These are phyloP conservation scores for Daedaleopsis nitida DNA, from an alignment of 768 basidiomycete genomes.

Conservation along the genomic window DNA sequence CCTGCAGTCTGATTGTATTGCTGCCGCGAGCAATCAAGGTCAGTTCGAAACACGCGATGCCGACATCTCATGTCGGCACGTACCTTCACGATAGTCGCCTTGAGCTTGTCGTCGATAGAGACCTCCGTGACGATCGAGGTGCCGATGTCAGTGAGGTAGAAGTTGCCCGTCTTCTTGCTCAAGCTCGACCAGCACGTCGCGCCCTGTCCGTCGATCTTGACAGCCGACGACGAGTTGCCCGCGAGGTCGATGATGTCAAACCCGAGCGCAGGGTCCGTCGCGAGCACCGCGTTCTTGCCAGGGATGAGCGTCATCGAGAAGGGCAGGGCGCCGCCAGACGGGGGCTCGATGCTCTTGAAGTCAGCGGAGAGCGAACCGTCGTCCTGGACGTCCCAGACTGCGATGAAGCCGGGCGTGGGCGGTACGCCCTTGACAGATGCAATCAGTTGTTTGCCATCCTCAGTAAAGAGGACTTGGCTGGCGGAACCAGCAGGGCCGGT, in stretches of 20 bases:
- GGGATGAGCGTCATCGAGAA: conserved; percentile 46
- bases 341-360: conserved; percentile 39
- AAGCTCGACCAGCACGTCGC: conserved; percentile 34
- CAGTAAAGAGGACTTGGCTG: conserved; percentile 49
- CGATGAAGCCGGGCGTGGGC: conserved; percentile 48
- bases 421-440: conserved; percentile 53
- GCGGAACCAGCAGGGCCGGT: conserved; percentile 48
- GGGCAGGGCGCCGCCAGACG: conserved; percentile 46
- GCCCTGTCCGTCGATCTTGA: conserved; percentile 29
- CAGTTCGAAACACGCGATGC: neutral
- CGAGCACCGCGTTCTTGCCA: conserved; percentile 32
- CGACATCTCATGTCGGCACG: neutral
- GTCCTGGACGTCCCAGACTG: conserved; percentile 47
- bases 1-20: conserved; percentile 25
- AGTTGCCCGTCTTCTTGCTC: conserved; percentile 34
- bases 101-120: conserved; percentile 46
- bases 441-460: conserved; percentile 45
- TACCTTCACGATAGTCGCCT: conserved; percentile 47
- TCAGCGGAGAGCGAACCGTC: conserved; percentile 48
- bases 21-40: neutral
- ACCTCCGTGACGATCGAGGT: conserved; percentile 43
- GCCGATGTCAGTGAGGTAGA: conserved; percentile 33
- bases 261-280: conserved; percentile 32
- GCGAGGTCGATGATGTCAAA: conserved; percentile 34
- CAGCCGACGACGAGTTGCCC: conserved; percentile 20